Base-by-base conservation (phyloP, 768 basidiomycete genomes). In the Rhodocollybia butyracea region DNA sequence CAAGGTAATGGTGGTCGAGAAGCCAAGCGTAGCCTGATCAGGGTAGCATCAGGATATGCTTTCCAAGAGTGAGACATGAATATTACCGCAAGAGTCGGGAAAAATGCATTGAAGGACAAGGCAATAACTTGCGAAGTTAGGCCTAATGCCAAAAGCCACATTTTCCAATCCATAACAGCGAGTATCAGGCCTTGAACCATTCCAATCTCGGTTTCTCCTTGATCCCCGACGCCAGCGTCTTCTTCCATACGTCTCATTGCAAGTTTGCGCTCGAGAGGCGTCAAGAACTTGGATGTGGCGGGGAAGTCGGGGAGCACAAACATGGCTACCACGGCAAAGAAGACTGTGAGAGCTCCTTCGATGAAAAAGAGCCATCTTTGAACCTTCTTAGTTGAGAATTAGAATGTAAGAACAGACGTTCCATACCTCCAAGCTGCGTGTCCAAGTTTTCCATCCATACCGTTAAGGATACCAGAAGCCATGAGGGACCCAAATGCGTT, bases 121-220 rank as follows among this genome's bases (percentile, higher is more conserved):
- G 86, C 82, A 38, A 88, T 68, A 34, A 82, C 78, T 70, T 83
- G 76, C 60, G 76, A 77, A 17, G 81, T 80, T 51, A 89, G 66
- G 2, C 84, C 77, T 26, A 90, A 53, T 19, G 86, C 77, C 41
- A 94, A 75, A 80, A 81, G 88, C 87, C 90, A 94, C 34, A 94
- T 88, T 66, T 86, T 89, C 86, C 86, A 84, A 64, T 94, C 92
- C 19, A 74, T 74, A 54, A 92, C 48, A 0, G 92, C 88, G 57
- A 88, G 68, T 34, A 70, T 64, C 2, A 94, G 66, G 2, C 89
- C 89, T 21, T 69, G 67, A 12, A 66, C 61, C 10, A 70, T 69
- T 5, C 67, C 72, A n/a, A n/a, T n/a, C 48, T 77, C 75, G 10
- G 70, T 74, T 57, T 79, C 73, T 29, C 70, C 71, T 41, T 79